Evolutionary conservation across 2,329 filamentous ascomycete genomes (phyloP), one percentile per base, ranked within the genome.

Genomic region (Sclerotinia sclerotiorum): DNA sequence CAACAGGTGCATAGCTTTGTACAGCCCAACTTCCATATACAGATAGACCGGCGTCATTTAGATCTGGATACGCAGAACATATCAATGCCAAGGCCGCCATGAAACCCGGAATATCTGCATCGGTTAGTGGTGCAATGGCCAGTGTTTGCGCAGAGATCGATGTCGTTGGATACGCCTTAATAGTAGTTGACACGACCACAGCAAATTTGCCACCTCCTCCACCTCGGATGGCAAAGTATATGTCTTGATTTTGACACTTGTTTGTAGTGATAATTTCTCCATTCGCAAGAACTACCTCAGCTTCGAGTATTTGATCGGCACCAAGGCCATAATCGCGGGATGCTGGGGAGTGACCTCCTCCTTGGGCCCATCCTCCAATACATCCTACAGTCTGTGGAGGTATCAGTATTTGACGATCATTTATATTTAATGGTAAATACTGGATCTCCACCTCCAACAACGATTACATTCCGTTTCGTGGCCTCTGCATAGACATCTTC

Each of bases 261-360:
- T 67, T 76, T 2, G 73, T 77, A 8, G 69, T 74, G n/a, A 79
- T 66, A 8, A 76, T 72, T 6, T 70, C 72, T 1, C 77, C 70
- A 44, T 57, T 66, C 35, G 61, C 63, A n/a, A 70, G 63, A 3
- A 70, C 70, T 5, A 72, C 57, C 39, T 72, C 51, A 29, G 77
- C 77, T 68, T 82, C 80, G 48, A 83, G 78, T 1, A 81, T 76
- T 71, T 83, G 79, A 70, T 84, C 82, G 0, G 80, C 79, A 1
- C 77, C 81, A 17, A 83, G 75, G 3, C 81, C 82, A 67, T 81
- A 82, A 42, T 79, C 74, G 52, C 74, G 76, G 15, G 78, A 77
- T 11, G 78, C 75, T 1, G 79, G 78, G 2, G 77, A 77, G 60
- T 83, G 81, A 15, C 81, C 81, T 27, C 80, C 81, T 5, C 81